phyloP scores from a whole-genome alignment of 2,329 filamentous ascomycete species.

The Leptographium galeiforme region DNA sequence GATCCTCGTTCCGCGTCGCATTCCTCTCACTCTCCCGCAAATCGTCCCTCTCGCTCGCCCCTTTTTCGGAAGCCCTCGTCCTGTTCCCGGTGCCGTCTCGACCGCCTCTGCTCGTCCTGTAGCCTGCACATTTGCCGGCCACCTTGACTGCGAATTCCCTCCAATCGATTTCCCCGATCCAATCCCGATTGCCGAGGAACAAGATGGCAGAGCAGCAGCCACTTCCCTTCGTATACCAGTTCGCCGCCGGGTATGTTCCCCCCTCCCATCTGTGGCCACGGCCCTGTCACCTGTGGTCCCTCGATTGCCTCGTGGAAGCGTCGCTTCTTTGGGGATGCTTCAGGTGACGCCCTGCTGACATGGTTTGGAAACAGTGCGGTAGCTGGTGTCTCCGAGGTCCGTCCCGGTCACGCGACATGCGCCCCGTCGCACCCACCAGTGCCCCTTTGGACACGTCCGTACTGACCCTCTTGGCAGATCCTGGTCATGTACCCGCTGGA shows the following conservation, averaged over 20 bases:
- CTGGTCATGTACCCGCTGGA: constrained; percentile 95
- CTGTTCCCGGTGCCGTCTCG: background rate
- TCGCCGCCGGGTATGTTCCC: constrained; percentile 58
- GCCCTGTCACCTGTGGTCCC: background rate
- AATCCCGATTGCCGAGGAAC: constrained; percentile 14
- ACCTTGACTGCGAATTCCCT: background rate
- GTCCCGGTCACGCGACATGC: constrained; percentile 27
- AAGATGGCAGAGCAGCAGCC: constrained; percentile 58
- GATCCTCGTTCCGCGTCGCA: too few relatives aligned
- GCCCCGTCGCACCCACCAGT: background rate
- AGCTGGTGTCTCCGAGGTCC: constrained; percentile 92
- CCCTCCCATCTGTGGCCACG: background rate
- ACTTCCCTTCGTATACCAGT: constrained; percentile 87
- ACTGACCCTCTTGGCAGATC: constrained; percentile 43
- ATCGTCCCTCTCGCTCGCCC: background rate
- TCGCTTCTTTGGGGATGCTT: background rate
- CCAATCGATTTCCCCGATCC: background rate
- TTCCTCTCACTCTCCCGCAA: too few relatives aligned
- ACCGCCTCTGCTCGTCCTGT: background rate
- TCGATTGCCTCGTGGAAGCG: background rate
- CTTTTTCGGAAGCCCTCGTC: background rate
- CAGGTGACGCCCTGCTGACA: background rate
- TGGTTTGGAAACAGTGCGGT: constrained; percentile 52
- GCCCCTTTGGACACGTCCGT: background rate
- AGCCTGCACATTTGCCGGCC: background rate